phyloP scores from a whole-genome alignment of 495 filamentous ascomycete species.

The Neurospora sp. region DNA sequence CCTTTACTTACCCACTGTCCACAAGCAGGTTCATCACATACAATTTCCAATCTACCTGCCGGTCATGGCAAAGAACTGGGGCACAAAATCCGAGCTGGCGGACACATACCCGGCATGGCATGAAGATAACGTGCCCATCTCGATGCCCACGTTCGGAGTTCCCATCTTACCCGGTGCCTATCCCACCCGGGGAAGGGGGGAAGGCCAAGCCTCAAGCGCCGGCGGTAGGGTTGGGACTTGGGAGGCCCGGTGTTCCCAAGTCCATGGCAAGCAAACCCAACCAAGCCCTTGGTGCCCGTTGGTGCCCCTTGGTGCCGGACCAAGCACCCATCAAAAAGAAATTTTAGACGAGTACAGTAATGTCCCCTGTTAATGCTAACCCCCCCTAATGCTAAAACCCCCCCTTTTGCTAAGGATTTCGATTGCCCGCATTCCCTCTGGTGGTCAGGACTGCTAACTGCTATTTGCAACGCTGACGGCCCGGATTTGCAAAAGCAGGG shows the following conservation, averaged over 20 bases:
- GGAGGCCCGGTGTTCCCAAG: neutral
- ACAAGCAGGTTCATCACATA: neutral
- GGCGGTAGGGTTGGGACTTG: neutral
- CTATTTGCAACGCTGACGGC: no score
- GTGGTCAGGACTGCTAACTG: no score
- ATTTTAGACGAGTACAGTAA: neutral
- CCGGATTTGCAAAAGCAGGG: no score
- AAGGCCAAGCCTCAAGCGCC: neutral
- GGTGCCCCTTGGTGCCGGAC: neutral
- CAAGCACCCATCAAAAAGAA: neutral
- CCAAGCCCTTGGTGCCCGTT: neutral
- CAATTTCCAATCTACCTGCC: neutral
- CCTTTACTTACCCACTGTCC: neutral
- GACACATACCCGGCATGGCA: neutral
- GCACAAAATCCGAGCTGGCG: no score
- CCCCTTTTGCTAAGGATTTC: no score
- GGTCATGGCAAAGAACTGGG: no score
- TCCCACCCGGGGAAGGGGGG: no score
- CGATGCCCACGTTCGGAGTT: neutral
- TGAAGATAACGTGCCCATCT: neutral
- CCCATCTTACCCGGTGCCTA: neutral
- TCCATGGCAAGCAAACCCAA: neutral
- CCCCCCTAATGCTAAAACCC: no score
- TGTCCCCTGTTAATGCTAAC: no score
- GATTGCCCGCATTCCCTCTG: no score